phyloP scores from a whole-genome alignment of 2,329 filamentous ascomycete genomes.

The Pestalotiopsis fici region DNA sequence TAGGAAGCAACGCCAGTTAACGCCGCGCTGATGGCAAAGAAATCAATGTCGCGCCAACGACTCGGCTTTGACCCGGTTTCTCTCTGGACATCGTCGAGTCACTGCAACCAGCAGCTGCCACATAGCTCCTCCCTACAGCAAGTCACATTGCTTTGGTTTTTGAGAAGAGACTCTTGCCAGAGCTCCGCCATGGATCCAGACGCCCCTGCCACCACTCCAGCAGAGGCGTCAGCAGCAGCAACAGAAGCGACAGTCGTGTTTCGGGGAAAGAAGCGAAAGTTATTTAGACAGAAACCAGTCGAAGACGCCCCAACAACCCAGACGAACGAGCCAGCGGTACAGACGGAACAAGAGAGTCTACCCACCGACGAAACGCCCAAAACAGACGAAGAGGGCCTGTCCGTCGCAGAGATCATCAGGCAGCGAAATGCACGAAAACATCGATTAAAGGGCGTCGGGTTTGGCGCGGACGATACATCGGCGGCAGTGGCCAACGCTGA shows the following conservation, averaged over 20 bases:
- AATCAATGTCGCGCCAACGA: background rate
- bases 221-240: constrained; percentile 3
- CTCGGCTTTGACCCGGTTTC: background rate
- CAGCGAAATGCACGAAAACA: constrained; percentile 53
- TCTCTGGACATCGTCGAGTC: background rate
- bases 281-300: constrained; percentile 52
- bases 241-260: constrained; percentile 46
- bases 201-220: background rate
- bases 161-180: background rate
- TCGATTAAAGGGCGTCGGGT: constrained; percentile 57
- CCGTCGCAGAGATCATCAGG: constrained; percentile 52
- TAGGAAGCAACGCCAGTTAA: background rate
- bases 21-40: background rate
- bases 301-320: constrained; percentile 22
- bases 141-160: background rate
- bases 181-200: background rate
- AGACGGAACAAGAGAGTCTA: constrained; percentile 1
- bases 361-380: constrained; percentile 12
- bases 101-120: background rate
- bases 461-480: constrained; percentile 39
- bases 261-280: constrained; percentile 62
- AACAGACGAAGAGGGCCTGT: constrained; percentile 36
- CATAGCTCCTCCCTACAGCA: background rate
- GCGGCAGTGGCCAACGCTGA: constrained; percentile 17
- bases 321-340: constrained; percentile 9